These are phyloP conservation scores for Gigaspora rosea DNA, from an alignment of 192 early-diverging fungal genomes.

Conservation along the genomic window DNA sequence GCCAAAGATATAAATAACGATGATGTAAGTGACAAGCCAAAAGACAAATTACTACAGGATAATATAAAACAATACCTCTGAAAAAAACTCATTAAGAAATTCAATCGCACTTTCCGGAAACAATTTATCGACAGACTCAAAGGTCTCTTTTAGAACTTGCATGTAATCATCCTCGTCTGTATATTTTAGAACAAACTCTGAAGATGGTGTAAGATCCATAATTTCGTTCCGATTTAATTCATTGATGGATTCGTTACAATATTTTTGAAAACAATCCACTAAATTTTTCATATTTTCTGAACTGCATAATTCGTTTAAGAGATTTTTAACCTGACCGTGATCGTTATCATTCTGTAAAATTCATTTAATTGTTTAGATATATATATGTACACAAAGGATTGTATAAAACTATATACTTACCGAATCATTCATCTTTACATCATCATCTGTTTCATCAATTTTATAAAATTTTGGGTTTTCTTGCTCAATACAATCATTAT, in stretches of 20 bases:
- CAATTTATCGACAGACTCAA: conserved; percentile 23
- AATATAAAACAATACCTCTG: conserved; percentile 27
- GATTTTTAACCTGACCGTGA: conserved; percentile 30
- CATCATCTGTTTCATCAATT: too few relatives aligned
- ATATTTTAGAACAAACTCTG: conserved; percentile 24
- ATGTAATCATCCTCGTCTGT: conserved; percentile 23
- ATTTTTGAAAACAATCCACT: conserved; percentile 8
- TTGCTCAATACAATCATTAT: too few relatives aligned
- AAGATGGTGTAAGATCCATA: conserved; percentile 25
- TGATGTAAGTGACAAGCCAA: conserved; percentile 9
- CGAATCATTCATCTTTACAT: too few relatives aligned
- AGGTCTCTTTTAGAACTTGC: conserved; percentile 31
- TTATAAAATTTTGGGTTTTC: too few relatives aligned
- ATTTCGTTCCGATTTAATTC: conserved; percentile 20
- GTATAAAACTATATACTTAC: too few relatives aligned
- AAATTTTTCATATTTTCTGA: conserved; percentile 14
- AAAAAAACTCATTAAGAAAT: conserved; percentile 27
- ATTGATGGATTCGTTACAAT: conserved; percentile 13
- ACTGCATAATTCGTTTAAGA: conserved; percentile 1
- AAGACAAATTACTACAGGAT: conserved; percentile 15
- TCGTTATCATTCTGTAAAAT: conserved; percentile 26
- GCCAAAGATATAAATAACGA: background rate
- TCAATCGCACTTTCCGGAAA: conserved; percentile 12
- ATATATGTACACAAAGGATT: too few relatives aligned
- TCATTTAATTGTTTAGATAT: too few relatives aligned